A percentile compares a stretch with the other conserved stretches of the same genome.
Evolutionary conservation across 2,329 filamentous ascomycete genomes (phyloP).

Genomic region (Camillea tinctor): DNA sequence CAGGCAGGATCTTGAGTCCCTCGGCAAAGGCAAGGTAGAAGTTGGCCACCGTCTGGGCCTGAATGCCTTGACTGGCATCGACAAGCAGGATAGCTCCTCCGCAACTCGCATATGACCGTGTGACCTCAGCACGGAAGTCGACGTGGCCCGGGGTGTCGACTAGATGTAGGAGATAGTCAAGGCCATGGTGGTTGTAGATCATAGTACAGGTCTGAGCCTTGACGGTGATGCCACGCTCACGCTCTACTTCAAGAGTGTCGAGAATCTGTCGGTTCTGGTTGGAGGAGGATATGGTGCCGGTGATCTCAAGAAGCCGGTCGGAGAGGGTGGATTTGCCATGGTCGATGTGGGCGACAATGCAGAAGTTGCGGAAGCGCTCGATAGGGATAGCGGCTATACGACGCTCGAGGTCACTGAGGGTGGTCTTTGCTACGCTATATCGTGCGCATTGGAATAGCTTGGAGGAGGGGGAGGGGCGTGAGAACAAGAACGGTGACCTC

Average conservation of each 20-base stretch:
- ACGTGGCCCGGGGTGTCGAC: slow-evolving; percentile 98
- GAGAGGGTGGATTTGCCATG: slow-evolving; percentile 97
- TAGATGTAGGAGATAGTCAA: slow-evolving; percentile 90
- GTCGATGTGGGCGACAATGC: slow-evolving; percentile 97
- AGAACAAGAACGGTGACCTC: not conserved
- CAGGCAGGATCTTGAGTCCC: slow-evolving; percentile 79
- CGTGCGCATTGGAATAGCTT: slow-evolving; percentile 10
- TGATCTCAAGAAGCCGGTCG: slow-evolving; percentile 88
- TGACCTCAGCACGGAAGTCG: slow-evolving; percentile 95
- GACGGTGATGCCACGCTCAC: slow-evolving; percentile 94
- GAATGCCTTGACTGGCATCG: slow-evolving; percentile 93
- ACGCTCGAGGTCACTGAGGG: slow-evolving; percentile 44
- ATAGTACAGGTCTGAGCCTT: slow-evolving; percentile 99
- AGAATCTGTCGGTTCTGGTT: slow-evolving; percentile 88
- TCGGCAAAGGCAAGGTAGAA: slow-evolving; percentile 97
- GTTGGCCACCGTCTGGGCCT: slow-evolving; percentile 97
- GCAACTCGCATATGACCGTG: slow-evolving; percentile 91
- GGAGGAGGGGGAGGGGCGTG: no score
- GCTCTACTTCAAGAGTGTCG: slow-evolving; percentile 95
- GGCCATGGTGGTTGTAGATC: slow-evolving; percentile 83
- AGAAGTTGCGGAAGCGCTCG: slow-evolving; percentile 87
- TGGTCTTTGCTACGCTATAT: slow-evolving; percentile 28
- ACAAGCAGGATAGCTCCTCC: slow-evolving; percentile 90
- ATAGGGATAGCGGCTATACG: slow-evolving; percentile 75
- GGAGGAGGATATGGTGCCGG: slow-evolving; percentile 84